A percentile compares a stretch with the other conserved stretches of the same genome.
Conservation (phyloP, 176 grass and related monocot species). For the Puya raimondii region DNA sequence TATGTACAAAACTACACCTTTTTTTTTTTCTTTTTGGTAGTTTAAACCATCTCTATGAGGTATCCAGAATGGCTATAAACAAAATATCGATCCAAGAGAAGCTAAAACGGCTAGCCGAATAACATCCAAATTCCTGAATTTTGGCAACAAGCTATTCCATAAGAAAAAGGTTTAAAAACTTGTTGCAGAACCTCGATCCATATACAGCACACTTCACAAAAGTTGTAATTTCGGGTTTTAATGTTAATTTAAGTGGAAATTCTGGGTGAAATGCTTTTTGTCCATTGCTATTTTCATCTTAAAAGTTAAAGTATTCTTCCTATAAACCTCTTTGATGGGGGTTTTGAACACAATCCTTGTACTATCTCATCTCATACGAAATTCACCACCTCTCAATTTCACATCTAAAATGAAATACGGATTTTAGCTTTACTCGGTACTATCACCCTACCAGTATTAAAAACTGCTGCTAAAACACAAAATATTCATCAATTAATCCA, state of each 20-base stretch:
- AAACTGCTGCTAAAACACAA: no score
- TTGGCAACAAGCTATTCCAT: neutral
- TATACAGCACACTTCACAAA: neutral
- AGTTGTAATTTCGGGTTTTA: neutral
- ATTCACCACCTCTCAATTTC: no score
- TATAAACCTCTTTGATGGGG: neutral
- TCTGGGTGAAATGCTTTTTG: neutral
- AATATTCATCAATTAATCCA: no score
- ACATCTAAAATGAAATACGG: no score
- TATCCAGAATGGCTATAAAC: neutral
- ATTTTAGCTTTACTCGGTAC: no score
- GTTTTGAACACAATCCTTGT: no score
- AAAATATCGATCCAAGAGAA: neutral
- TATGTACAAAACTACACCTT: neutral
- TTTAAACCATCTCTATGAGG: neutral
- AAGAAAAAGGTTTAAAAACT: neutral
- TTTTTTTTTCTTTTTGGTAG: neutral
- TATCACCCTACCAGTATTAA: no score
- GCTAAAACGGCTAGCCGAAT: neutral
- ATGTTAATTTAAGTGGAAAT: neutral
- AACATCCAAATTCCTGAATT: neutral
- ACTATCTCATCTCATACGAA: no score
- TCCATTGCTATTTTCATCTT: neutral
- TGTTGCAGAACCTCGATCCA: neutral
- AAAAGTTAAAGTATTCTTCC: neutral